Evolutionary conservation across 495 filamentous ascomycete species (phyloP), one percentile per base, ranked within the genome.

Genomic region (Elasticomyces elasticus): DNA sequence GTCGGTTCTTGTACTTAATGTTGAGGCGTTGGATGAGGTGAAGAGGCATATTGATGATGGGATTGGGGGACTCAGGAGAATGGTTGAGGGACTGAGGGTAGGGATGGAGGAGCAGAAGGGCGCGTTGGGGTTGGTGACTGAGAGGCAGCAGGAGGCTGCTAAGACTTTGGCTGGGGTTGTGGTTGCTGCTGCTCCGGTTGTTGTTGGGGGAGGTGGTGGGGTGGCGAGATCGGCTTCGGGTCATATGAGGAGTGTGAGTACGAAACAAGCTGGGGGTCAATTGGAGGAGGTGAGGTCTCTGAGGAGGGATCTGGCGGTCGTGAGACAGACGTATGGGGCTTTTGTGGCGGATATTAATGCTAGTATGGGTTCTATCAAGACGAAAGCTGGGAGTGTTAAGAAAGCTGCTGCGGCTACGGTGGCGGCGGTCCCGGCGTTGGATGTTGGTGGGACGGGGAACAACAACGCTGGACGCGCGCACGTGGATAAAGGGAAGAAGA

Each of bases 21-120:
- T 97, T 12, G 92, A 98, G 60, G 79, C 80, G n/a, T 75, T 98
- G 20, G 94, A 97, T 67, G 92, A 98, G 65, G 90, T 98, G 24
- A 97, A 97, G 70, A 80, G 82, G 50, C 91, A 96, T 65, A 88
- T 98, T 57, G 92, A 98, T 59, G 90, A 97, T 52, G 87, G 89
- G 27, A 72, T 98, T 44, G 84, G 82, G n/a, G 81, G 81, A 27
- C 69, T 98, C 22, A 84, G 81, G 59, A 78, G 77, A 41, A 72
- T 95, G 42, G 81, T 98, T 19, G 85, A 95, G 63, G 79, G 85
- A 47, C 79, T 98, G 49, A 84, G 81, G 58, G 84, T 81, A 25
- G 81, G 83, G 20, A 70, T 98, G 28, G 84, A 86, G 40, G 84
- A 86, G 12, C 94, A 98, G 58, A 80, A 84, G 40, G 74, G 76